Evolutionary conservation across 768 basidiomycete species (phyloP), one percentile per base, ranked within the genome.

Genomic region (Lactarius sanguifluus): DNA sequence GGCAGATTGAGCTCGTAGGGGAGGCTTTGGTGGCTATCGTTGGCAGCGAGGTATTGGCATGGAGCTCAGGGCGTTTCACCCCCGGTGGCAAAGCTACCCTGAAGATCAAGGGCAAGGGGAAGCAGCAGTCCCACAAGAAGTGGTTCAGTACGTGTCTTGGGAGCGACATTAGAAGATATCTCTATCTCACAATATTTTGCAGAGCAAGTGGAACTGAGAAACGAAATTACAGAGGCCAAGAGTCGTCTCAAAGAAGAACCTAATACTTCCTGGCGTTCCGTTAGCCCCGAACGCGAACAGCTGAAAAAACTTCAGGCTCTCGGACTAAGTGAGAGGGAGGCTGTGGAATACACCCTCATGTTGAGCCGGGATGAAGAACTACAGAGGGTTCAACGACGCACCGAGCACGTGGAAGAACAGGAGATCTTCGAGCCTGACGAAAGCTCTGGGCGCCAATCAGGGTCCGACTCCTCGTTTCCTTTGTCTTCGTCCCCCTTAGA

Each of bases 341-440:
- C 88, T 0, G 77, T 94, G 32, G 89, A 92, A 71, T 94, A 94
- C 70, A 81, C 87, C 0, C 74, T 94, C 56, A 94, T 94, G 91
- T 81, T 94, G 69, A 93, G 91, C 68, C 85, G 89, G 10, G 92
- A 94, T 56, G 90, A 93, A 73, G 86, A 84, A 47, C 75, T 77
- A 57, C 59, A 61, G n/a, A 72, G 73, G 62, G 70, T 75, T 13
- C 58, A 43, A 45, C 50, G 62, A 34, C 20, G 38, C 34, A 54
- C 7, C 13, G 55, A 41, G 28, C n/a, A 73, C 7, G 52, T 43
- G 38, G 64, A 62, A 12, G 84, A 85, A 23, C 83, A 86, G 61
- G 86, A 83, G 3, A 80, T 86, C 3, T 87, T 86, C 66, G 83
- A 83, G 64, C 82, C 77, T 23, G 84, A 87, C 38, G 63, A 61